These are phyloP conservation scores for Onygena corvina DNA, from an alignment of 2,329 filamentous ascomycete species.

Conservation along the genomic window DNA sequence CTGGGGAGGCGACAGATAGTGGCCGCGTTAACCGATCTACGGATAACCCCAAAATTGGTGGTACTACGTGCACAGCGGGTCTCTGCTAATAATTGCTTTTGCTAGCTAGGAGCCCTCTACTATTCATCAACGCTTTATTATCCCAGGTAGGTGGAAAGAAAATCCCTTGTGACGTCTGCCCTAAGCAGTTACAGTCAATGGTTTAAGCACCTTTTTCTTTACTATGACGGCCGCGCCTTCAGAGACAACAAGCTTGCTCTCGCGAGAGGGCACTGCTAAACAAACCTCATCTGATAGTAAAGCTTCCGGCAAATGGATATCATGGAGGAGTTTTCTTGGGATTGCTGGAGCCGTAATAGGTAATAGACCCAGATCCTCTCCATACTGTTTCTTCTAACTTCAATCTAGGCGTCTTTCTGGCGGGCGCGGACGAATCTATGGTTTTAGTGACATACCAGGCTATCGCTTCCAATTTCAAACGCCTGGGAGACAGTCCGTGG, in stretches of 20 bases:
- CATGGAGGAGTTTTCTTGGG: background rate
- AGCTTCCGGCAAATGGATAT: background rate
- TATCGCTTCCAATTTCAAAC: conserved; percentile 3
- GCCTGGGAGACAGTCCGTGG: background rate
- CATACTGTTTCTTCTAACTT: background rate
- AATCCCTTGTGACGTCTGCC: background rate
- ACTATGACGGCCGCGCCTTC: background rate
- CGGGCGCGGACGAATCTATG: conserved; percentile 4
- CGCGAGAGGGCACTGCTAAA: background rate
- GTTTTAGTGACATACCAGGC: conserved; percentile 5
- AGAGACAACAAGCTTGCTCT: conserved; percentile 1
- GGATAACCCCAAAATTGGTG: background rate
- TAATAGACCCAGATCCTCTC: background rate
- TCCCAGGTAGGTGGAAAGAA: background rate
- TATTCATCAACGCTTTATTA: background rate
- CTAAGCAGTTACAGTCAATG: background rate
- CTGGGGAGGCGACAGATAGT: background rate
- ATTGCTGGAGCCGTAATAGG: background rate
- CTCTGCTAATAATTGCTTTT: background rate
- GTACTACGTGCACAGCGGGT: background rate
- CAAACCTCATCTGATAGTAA: background rate
- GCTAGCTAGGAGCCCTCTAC: background rate
- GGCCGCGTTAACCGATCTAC: background rate
- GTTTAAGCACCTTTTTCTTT: background rate
- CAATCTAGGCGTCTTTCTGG: conserved; percentile 2